A percentile compares a stretch with the other conserved stretches of the same genome.
These are phyloP conservation scores for Chenopodium formosanum DNA, from an alignment of 148 eudicot genomes.

Conservation along the genomic window DNA sequence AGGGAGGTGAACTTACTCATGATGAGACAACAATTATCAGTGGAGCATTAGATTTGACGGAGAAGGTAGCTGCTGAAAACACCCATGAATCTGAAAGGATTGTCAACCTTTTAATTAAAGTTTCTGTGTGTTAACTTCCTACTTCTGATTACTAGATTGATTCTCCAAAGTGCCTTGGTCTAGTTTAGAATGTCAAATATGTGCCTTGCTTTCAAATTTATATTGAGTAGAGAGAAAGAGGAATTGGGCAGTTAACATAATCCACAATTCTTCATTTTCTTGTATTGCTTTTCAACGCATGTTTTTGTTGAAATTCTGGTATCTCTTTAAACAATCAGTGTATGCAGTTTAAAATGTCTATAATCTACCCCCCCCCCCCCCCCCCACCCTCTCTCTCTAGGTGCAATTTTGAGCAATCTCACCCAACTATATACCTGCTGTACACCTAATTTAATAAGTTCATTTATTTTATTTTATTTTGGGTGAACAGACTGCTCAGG, in stretches of 20 bases:
- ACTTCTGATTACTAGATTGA: background rate
- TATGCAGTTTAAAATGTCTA: background rate
- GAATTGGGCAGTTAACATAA: background rate
- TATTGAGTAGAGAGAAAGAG: background rate
- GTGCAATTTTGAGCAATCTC: background rate
- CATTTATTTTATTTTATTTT: background rate
- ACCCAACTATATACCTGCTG: background rate
- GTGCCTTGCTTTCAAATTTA: background rate
- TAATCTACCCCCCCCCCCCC: background rate
- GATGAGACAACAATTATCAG: slow-evolving; percentile 97
- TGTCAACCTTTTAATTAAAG: background rate
- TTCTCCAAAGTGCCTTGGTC: background rate
- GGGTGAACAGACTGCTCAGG: slow-evolving; percentile 81
- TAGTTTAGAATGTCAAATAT: background rate
- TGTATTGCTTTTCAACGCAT: background rate
- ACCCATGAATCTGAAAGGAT: background rate
- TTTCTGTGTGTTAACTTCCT: background rate
- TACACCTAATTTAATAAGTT: slow-evolving; percentile 11
- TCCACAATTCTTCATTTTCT: background rate
- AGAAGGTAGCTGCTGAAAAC: slow-evolving; percentile 35
- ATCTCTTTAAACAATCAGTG: background rate
- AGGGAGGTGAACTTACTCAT: slow-evolving; percentile 96
- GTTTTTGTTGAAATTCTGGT: background rate
- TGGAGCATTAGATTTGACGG: slow-evolving; percentile 84
- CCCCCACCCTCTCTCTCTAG: background rate